Evolutionary conservation across 176 grass and related monocot genomes (phyloP).

Genomic region (Bolboschoenus planiculmis): DNA sequence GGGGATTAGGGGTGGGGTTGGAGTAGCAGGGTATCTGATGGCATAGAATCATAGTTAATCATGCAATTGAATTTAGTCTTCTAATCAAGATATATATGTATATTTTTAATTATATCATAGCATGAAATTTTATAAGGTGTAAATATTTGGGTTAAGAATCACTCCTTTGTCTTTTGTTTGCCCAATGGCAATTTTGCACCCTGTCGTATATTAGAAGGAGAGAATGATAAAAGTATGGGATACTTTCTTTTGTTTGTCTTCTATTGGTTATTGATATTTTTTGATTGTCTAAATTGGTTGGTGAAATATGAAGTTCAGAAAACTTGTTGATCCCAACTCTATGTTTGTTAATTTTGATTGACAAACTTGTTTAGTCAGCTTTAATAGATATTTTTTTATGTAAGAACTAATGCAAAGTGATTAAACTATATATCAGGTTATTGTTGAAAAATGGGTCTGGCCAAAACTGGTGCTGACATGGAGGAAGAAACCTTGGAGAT

Average conservation of each 20-base stretch:
- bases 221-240: neutral
- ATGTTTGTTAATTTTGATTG: neutral
- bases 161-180: neutral
- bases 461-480: constrained; percentile 51
- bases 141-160: neutral
- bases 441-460: constrained; percentile 53
- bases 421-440: constrained; percentile 31
- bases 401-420: neutral
- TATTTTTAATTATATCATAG: neutral
- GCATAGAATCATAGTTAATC: neutral
- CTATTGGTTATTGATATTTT: neutral
- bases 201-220: neutral
- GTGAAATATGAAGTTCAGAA: neutral
- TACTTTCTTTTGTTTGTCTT: neutral
- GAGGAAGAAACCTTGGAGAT: constrained; percentile 76
- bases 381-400: neutral
- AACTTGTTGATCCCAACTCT: neutral
- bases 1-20: neutral
- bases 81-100: neutral
- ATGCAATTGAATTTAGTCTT: neutral
- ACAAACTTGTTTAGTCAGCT: neutral
- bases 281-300: neutral
- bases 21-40: neutral
- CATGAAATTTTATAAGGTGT: neutral
- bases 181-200: neutral